Conservation (phyloP, 192 early-diverging fungal species). For the Chytriomyces sp. region DNA sequence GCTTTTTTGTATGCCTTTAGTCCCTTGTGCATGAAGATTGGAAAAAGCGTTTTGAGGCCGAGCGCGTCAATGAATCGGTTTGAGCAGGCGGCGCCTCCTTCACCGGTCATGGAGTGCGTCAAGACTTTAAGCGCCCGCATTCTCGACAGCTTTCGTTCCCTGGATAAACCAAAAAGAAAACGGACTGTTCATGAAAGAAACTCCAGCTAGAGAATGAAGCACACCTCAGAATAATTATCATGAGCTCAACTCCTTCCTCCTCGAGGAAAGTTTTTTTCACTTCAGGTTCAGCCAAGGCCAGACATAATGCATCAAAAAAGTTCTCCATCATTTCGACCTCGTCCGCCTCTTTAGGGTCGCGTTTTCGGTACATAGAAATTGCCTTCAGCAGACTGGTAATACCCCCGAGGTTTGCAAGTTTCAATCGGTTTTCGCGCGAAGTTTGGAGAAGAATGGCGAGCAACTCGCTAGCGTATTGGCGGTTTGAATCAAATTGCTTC, state of each 20-base stretch:
- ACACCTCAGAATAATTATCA: slow-evolving; percentile 87
- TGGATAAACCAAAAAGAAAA: slow-evolving; percentile 28
- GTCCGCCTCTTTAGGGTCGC: slow-evolving; percentile 80
- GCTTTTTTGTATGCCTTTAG: slow-evolving; percentile 75
- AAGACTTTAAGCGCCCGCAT: slow-evolving; percentile 87
- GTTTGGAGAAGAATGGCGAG: slow-evolving; percentile 81
- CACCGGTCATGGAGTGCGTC: slow-evolving; percentile 61
- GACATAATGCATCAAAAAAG: slow-evolving; percentile 82
- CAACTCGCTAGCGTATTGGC: slow-evolving; percentile 86
- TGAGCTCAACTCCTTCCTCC: slow-evolving; percentile 87
- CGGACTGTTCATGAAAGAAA: neutral
- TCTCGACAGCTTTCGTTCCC: slow-evolving; percentile 78
- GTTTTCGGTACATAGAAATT: slow-evolving; percentile 65
- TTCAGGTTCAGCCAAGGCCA: slow-evolving; percentile 66
- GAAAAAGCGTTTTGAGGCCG: slow-evolving; percentile 86
- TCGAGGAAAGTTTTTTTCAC: slow-evolving; percentile 79
- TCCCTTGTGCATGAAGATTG: slow-evolving; percentile 85
- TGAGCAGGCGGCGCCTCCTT: slow-evolving; percentile 57
- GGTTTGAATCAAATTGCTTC: slow-evolving; percentile 79
- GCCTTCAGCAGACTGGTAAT: slow-evolving; percentile 74
- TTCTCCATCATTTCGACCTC: slow-evolving; percentile 94
- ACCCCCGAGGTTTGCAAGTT: slow-evolving; percentile 52
- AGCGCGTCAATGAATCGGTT: slow-evolving; percentile 78
- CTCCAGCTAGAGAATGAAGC: slow-evolving; percentile 3
- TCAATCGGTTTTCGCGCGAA: slow-evolving; percentile 32